Percentiles rank a stretch among this genome's conserved stretches.
phyloP scores from a whole-genome alignment of 306 rosid species.

The Cicer judaicum region DNA sequence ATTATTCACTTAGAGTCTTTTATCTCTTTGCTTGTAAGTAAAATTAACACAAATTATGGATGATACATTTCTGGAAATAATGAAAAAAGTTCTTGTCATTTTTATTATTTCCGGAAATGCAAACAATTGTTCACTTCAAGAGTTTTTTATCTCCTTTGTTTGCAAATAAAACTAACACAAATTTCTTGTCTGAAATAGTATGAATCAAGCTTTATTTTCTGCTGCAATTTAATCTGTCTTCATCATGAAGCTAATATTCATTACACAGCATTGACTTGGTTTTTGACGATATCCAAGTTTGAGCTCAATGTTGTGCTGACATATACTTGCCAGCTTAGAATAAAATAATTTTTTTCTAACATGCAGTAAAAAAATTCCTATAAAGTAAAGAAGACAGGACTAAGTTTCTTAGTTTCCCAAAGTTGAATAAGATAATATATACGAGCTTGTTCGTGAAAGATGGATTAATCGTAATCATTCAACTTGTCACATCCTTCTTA shows the following conservation, averaged over 20 bases:
- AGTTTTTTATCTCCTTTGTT: too few species aligned
- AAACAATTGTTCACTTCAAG: too few species aligned
- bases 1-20: too few species aligned
- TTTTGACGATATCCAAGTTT: conserved; percentile 15
- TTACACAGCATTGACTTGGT: conserved; percentile 26
- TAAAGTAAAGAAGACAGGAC: not conserved
- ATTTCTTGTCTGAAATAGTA: conserved; percentile 8
- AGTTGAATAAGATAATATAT: conserved; percentile 9
- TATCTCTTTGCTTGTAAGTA: too few species aligned
- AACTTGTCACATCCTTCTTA: conserved; percentile 4
- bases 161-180: too few species aligned
- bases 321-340: conserved; percentile 19
- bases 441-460: not conserved
- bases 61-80: too few species aligned
- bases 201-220: conserved; percentile 20
- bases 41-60: too few species aligned
- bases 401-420: conserved; percentile 28
- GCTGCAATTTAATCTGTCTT: conserved; percentile 27
- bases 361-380: not conserved
- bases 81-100: too few species aligned
- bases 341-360: not conserved
- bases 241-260: conserved; percentile 26
- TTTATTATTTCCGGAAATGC: too few species aligned
- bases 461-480: conserved; percentile 6
- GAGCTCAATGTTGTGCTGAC: conserved; percentile 13